Percentiles rank a stretch among this genome's conserved stretches.
These are phyloP conservation scores for Torulaspora indica DNA, from an alignment of 805 yeast species.

Conservation along the genomic window DNA sequence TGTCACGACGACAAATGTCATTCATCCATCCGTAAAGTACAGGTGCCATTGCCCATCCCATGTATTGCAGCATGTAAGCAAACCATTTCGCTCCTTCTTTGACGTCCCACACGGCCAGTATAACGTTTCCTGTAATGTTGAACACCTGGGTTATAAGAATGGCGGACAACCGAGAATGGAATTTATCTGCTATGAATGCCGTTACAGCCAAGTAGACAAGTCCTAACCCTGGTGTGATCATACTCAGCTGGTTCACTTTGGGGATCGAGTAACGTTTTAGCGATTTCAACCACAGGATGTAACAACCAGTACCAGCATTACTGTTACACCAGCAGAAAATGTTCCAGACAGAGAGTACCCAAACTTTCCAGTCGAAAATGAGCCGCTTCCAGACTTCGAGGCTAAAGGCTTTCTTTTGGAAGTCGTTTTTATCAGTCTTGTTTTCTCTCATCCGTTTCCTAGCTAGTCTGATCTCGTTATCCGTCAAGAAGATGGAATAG, in stretches of 20 bases:
- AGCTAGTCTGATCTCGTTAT: constrained; percentile 53
- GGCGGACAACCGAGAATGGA: constrained; percentile 52
- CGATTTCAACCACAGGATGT: constrained; percentile 55
- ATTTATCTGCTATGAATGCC: constrained; percentile 44
- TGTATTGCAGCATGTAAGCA: constrained; percentile 52
- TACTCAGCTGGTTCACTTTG: constrained; percentile 44
- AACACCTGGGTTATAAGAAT: constrained; percentile 48
- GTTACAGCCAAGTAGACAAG: constrained; percentile 35
- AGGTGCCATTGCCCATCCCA: constrained; percentile 60
- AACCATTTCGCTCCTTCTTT: constrained; percentile 55
- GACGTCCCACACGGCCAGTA: constrained; percentile 54
- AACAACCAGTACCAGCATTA: constrained; percentile 50
- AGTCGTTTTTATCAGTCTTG: constrained; percentile 32
- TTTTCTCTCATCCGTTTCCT: constrained; percentile 40
- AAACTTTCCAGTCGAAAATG: constrained; percentile 54
- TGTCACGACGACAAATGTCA: constrained; percentile 52
- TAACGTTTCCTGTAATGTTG: constrained; percentile 48
- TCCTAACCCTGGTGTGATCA: constrained; percentile 55
- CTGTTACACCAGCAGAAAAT: constrained; percentile 55
- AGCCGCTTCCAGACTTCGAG: constrained; percentile 48
- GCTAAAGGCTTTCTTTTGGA: constrained; percentile 38
- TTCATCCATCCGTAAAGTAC: constrained; percentile 55
- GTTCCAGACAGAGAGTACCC: constrained; percentile 48
- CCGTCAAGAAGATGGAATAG: constrained; percentile 49
- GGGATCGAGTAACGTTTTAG: constrained; percentile 41